Conservation (phyloP, 2,329 filamentous ascomycete genomes). For the Neofusicoccum umdonicola region DNA sequence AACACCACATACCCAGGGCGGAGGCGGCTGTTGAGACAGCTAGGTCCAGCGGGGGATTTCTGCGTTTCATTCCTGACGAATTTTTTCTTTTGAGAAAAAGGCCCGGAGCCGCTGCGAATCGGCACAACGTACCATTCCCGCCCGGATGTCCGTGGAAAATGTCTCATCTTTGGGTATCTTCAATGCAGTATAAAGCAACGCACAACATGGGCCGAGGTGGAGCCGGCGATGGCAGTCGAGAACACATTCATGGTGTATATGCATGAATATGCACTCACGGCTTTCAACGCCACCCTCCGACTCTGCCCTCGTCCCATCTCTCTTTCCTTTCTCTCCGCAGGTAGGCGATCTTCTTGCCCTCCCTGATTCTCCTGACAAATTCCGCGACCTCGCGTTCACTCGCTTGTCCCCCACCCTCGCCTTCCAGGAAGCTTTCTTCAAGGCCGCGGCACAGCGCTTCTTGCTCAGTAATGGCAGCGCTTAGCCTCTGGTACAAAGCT, state of each 20-base stretch:
- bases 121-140: neutral
- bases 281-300: constrained; percentile 78
- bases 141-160: neutral
- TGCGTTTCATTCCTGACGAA: neutral
- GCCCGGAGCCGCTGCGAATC: neutral
- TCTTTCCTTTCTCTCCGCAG: constrained; percentile 82
- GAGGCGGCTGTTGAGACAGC: neutral
- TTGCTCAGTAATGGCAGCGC: constrained; percentile 76
- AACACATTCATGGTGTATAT: neutral
- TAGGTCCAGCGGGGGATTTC: neutral
- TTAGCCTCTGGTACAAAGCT: constrained; percentile 78
- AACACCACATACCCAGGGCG: neutral
- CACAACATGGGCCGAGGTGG: neutral
- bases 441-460: constrained; percentile 75
- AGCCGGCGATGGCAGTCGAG: neutral
- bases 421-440: constrained; percentile 89
- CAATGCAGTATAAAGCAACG: neutral
- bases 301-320: constrained; percentile 92
- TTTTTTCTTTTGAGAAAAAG: neutral
- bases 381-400: constrained; percentile 81
- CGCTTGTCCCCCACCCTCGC: constrained; percentile 49
- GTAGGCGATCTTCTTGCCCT: constrained; percentile 75
- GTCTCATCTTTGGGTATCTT: constrained; percentile 8
- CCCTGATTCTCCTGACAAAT: constrained; percentile 78
- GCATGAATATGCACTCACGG: constrained; percentile 22